Conservation (phyloP, 768 basidiomycete species). For the Suillus discolor region DNA sequence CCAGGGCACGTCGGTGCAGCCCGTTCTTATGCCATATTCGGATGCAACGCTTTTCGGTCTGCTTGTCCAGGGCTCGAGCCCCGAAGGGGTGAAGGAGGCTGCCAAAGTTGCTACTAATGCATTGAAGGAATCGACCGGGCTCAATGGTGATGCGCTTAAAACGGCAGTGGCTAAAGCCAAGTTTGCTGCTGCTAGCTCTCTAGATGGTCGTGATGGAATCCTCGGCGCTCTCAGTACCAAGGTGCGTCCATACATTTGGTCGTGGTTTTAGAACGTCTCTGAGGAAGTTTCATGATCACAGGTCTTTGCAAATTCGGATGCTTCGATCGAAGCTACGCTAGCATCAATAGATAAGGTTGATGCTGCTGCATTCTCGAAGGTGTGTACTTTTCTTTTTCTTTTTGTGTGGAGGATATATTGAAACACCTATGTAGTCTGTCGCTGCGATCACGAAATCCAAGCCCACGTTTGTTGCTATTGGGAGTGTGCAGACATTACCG, state of each 20-base stretch:
- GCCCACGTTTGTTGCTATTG: slow-evolving; percentile 88
- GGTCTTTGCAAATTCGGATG: slow-evolving; percentile 61
- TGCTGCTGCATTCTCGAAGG: slow-evolving; percentile 70
- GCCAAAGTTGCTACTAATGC: slow-evolving; percentile 69
- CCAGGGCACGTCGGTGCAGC: slow-evolving; percentile 62
- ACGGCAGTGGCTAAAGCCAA: slow-evolving; percentile 87
- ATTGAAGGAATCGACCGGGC: slow-evolving; percentile 50
- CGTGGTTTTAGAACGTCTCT: neutral
- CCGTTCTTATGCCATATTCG: slow-evolving; percentile 86
- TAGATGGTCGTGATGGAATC: slow-evolving; percentile 73
- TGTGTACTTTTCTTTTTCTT: slow-evolving; percentile 30
- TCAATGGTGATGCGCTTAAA: slow-evolving; percentile 73
- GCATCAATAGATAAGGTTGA: slow-evolving; percentile 72
- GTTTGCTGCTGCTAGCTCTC: slow-evolving; percentile 71
- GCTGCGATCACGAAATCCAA: slow-evolving; percentile 69
- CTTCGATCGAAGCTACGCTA: slow-evolving; percentile 63
- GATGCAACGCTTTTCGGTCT: slow-evolving; percentile 90
- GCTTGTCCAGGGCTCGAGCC: slow-evolving; percentile 69
- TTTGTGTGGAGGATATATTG: neutral
- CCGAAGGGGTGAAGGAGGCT: slow-evolving; percentile 65
- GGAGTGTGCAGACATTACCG: slow-evolving; percentile 75
- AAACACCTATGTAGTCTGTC: slow-evolving; percentile 49
- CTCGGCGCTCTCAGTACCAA: slow-evolving; percentile 62
- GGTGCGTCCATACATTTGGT: slow-evolving; percentile 41
- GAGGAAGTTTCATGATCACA: slow-evolving; percentile 25